Percentiles rank a stretch among this genome's conserved stretches.
These are phyloP conservation scores for Microstegium vimineum DNA, from an alignment of 176 grass and related monocot species.

Conservation along the genomic window DNA sequence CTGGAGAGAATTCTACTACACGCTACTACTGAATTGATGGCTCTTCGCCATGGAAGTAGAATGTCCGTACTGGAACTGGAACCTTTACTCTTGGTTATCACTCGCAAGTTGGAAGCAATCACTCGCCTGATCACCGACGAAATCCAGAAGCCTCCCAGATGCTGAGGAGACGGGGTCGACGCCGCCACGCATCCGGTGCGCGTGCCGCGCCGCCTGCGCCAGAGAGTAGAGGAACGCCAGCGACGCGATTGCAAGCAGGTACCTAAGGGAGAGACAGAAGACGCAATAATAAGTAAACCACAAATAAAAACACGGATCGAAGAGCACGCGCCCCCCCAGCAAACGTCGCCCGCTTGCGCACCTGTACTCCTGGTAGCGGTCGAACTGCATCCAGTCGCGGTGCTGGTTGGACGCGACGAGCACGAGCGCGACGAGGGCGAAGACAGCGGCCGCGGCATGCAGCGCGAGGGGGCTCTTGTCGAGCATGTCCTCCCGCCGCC, in stretches of 20 bases:
- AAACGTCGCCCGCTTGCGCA: background rate
- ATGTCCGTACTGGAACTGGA: background rate
- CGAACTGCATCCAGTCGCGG: conserved; percentile 81
- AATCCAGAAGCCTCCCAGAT: conserved; percentile 45
- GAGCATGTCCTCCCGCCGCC: conserved; percentile 67
- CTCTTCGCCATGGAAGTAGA: conserved; percentile 12
- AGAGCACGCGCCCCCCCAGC: background rate
- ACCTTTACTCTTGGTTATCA: conserved; percentile 3
- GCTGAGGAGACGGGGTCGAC: conserved; percentile 30
- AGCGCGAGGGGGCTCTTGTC: conserved; percentile 63
- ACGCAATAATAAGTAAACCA: background rate
- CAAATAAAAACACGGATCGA: background rate
- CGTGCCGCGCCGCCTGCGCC: conserved; percentile 51
- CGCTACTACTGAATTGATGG: background rate
- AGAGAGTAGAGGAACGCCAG: conserved; percentile 62
- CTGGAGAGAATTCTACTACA: background rate
- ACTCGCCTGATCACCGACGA: conserved; percentile 74
- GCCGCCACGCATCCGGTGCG: conserved; percentile 28
- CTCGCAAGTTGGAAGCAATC: conserved; percentile 18
- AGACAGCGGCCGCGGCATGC: conserved; percentile 45
- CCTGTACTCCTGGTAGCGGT: conserved; percentile 79
- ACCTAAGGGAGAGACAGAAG: conserved; percentile 39
- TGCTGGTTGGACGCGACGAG: conserved; percentile 84
- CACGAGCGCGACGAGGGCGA: conserved; percentile 68
- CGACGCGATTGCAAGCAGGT: conserved; percentile 55